Percentiles rank a stretch among this genome's conserved stretches.
Evolutionary conservation across 2,329 filamentous ascomycete species (phyloP).

Genomic region (Alternaria infectoria): DNA sequence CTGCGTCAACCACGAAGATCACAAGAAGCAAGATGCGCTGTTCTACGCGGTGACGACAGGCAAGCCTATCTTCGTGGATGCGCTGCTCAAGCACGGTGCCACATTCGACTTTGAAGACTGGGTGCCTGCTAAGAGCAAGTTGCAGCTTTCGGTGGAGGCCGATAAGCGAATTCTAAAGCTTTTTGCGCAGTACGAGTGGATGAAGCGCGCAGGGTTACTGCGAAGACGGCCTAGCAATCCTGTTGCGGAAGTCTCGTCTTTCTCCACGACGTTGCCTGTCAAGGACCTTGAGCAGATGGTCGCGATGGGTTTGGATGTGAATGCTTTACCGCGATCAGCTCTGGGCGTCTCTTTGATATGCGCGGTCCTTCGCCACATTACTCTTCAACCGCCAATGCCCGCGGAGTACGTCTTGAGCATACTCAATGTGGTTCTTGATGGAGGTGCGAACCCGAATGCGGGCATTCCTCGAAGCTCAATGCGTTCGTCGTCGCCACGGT

Average conservation of each 20-base stretch:
- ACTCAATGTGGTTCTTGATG: slow-evolving; percentile 23
- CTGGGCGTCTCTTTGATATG: slow-evolving; percentile 29
- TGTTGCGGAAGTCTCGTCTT: slow-evolving; percentile 8
- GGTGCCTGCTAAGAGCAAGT: slow-evolving; percentile 15
- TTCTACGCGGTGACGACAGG: slow-evolving; percentile 36
- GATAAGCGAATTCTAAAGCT: slow-evolving; percentile 29
- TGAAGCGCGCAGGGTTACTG: slow-evolving; percentile 23
- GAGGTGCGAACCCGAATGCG: slow-evolving; percentile 29
- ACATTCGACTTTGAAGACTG: slow-evolving; percentile 36
- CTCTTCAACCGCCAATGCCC: slow-evolving; percentile 17
- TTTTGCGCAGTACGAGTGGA: slow-evolving; percentile 38
- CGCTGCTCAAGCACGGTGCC: slow-evolving; percentile 36
- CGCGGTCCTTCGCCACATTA: slow-evolving; percentile 27
- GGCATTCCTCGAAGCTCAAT: slow-evolving; percentile 15
- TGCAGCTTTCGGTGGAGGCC: slow-evolving; percentile 9
- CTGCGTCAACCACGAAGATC: slow-evolving; percentile 42
- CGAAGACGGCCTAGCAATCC: slow-evolving; percentile 20
- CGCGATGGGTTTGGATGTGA: slow-evolving; percentile 34
- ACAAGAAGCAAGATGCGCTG: slow-evolving; percentile 33
- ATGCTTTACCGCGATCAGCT: slow-evolving; percentile 22
- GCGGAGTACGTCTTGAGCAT: slow-evolving; percentile 25
- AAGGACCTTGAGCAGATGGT: slow-evolving; percentile 30
- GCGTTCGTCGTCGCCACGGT: slow-evolving; percentile 16
- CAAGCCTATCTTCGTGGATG: slow-evolving; percentile 34
- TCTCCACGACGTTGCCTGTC: slow-evolving; percentile 26